A percentile compares a stretch with the other conserved stretches of the same genome.
Conservation (phyloP, 495 filamentous ascomycete genomes). For the Daldinia bambusicola region DNA sequence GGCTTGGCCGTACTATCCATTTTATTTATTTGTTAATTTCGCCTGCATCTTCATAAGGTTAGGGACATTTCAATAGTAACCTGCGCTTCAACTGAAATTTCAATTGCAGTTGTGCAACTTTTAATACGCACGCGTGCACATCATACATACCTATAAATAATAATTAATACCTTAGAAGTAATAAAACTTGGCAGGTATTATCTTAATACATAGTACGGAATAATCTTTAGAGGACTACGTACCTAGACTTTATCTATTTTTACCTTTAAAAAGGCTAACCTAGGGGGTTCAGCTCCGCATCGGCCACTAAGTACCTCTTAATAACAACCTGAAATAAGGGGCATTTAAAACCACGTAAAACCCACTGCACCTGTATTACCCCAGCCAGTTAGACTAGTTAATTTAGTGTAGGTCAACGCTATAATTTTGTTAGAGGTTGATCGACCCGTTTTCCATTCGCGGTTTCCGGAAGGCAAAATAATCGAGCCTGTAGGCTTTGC, state of each 20-base stretch:
- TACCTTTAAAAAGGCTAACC: slow-evolving; percentile 4
- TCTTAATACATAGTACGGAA: too few species aligned
- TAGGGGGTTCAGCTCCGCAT: slow-evolving; percentile 23
- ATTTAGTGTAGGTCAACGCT: background rate
- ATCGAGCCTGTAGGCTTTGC: background rate
- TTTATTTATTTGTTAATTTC: background rate
- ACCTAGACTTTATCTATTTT: slow-evolving; percentile 32
- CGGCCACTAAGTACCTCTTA: slow-evolving; percentile 17
- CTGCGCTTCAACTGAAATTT: slow-evolving; percentile 3
- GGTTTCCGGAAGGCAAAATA: slow-evolving; percentile 27
- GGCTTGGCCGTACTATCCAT: background rate
- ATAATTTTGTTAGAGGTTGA: slow-evolving; percentile 1
- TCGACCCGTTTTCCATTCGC: slow-evolving; percentile 27
- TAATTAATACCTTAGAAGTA: background rate
- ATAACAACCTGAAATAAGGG: slow-evolving; percentile 42
- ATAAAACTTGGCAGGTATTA: too few species aligned
- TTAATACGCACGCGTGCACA: slow-evolving; percentile 3
- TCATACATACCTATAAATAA: background rate
- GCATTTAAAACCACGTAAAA: slow-evolving; percentile 38
- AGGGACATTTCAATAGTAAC: background rate
- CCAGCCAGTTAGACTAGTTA: slow-evolving; percentile 10
- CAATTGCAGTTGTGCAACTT: slow-evolving; percentile 13
- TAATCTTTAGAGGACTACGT: background rate
- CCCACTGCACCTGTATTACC: slow-evolving; percentile 16
- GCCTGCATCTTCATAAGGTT: background rate